Base-by-base conservation (phyloP, 805 yeast species). In the Vanderwaltozyma yarrowii region DNA sequence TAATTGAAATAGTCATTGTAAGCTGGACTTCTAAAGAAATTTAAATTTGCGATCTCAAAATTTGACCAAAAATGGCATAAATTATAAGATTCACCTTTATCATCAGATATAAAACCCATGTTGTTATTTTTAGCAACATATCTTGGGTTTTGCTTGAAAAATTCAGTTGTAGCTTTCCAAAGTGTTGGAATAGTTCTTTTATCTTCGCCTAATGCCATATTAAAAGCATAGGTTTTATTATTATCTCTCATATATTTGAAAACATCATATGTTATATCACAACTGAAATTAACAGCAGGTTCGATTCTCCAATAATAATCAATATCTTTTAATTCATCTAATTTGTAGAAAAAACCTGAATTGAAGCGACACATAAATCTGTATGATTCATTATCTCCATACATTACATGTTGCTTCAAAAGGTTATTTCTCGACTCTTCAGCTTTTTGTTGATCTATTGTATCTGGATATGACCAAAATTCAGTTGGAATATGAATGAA, bases 21-120 rank as follows among this genome's bases (percentile, higher is more conserved):
- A 11, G 80, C 80, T 38, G 77, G 74, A 14, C 73, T 58, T 54
- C 87, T 69, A 82, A 84, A 81, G 59, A 83, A 73, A 36, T 71
- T 69, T 60, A 82, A 68, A 41, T 74, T 71, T n/a, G 78, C 89
- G 52, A 83, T 70, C 62, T 83, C 94, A 47, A 84, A 84, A 64
- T 83, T 83, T 24, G 88, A 78, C 94, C 94, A 82, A 69, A 77
- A 82, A 59, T 82, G 92, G 60, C 94, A 82, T 38, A 80, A 71
- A 56, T 81, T 82, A 60, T 80, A 82, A 2, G 38, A 15, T 11
- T 19, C 25, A 4, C 38, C 34, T n/a, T 31, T n/a, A 19, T 36
- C 34, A 51, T 76, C 71, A 32, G 82, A 72, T 39, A 80, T 62
- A 62, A 78, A 80, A 29, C 71, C 74, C 66, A 77, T 56, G 61